A percentile compares a stretch with the other conserved stretches of the same genome.
These are phyloP conservation scores for Pythium vanterpoolii DNA, from an alignment of 352 stramenopile genomes.

Conservation along the genomic window DNA sequence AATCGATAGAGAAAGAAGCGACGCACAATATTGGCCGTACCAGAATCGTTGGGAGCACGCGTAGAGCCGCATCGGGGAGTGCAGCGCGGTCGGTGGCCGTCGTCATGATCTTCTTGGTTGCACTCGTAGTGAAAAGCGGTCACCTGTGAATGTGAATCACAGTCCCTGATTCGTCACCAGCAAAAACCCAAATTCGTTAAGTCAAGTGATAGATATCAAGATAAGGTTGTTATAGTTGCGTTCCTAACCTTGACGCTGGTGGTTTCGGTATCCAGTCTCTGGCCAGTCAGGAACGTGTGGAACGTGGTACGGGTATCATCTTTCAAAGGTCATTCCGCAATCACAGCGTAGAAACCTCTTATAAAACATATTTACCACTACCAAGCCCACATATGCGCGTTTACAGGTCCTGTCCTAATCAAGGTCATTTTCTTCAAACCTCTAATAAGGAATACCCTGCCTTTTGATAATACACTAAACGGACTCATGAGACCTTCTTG, in stretches of 20 bases:
- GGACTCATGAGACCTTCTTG: neutral
- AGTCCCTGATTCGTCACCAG: conserved; percentile 11
- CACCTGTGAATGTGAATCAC: too few relatives aligned
- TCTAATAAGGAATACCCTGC: conserved; percentile 4
- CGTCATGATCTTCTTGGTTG: conserved; percentile 10
- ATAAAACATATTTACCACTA: neutral
- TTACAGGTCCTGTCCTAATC: neutral
- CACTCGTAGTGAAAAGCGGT: neutral
- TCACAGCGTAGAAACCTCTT: neutral
- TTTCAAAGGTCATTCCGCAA: conserved; percentile 16
- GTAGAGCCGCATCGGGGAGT: conserved; percentile 37
- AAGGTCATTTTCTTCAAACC: neutral
- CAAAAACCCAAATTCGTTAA: neutral
- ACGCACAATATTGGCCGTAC: conserved; percentile 15
- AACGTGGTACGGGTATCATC: conserved; percentile 3
- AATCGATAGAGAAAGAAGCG: neutral
- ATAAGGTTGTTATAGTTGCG: neutral
- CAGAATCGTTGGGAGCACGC: conserved; percentile 63
- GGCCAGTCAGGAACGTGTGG: conserved; percentile 19
- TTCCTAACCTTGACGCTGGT: conserved; percentile 6
- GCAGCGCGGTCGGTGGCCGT: conserved; percentile 14
- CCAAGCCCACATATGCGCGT: conserved; percentile 1
- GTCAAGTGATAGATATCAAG: neutral
- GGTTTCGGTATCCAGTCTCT: conserved; percentile 15
- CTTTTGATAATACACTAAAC: neutral